These are phyloP conservation scores for Proliferodiscus dingleyae DNA, from an alignment of 2,329 filamentous ascomycete species.

Conservation along the genomic window DNA sequence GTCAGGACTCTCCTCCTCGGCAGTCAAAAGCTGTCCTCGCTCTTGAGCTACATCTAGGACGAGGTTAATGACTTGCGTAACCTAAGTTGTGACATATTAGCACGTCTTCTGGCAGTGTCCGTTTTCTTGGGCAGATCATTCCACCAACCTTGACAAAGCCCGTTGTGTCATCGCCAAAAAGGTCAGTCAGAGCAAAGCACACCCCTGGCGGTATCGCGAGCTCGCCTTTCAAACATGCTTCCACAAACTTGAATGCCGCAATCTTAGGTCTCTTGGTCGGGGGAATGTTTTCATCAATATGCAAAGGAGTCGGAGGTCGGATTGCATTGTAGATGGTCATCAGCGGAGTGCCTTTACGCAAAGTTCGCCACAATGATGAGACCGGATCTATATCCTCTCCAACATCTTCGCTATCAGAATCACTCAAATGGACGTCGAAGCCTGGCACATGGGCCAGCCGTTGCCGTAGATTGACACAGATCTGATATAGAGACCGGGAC, in stretches of 20 bases:
- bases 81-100: slow-evolving; percentile 39
- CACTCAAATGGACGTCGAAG: slow-evolving; percentile 69
- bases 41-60: slow-evolving; percentile 83
- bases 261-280: slow-evolving; percentile 74
- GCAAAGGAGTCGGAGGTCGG: slow-evolving; percentile 62
- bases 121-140: background rate
- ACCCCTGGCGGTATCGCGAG: slow-evolving; percentile 74
- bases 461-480: slow-evolving; percentile 79
- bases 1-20: slow-evolving; percentile 45
- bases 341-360: slow-evolving; percentile 78
- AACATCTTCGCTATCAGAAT: slow-evolving; percentile 66
- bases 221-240: slow-evolving; percentile 74
- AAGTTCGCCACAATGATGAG: slow-evolving; percentile 82
- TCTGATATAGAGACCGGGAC: slow-evolving; percentile 87
- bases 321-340: slow-evolving; percentile 86
- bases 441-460: slow-evolving; percentile 77
- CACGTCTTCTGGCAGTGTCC: background rate
- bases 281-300: slow-evolving; percentile 57
- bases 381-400: slow-evolving; percentile 72
- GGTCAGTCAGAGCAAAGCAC: slow-evolving; percentile 86
- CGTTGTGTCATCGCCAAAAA: slow-evolving; percentile 91
- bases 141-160: slow-evolving; percentile 82
- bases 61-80: slow-evolving; percentile 85
- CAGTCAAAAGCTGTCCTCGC: slow-evolving; percentile 65
- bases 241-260: slow-evolving; percentile 86